Percentiles rank a stretch among this genome's conserved stretches.
phyloP scores from a whole-genome alignment of 768 basidiomycete species.

The Phylloporus arenicola region DNA sequence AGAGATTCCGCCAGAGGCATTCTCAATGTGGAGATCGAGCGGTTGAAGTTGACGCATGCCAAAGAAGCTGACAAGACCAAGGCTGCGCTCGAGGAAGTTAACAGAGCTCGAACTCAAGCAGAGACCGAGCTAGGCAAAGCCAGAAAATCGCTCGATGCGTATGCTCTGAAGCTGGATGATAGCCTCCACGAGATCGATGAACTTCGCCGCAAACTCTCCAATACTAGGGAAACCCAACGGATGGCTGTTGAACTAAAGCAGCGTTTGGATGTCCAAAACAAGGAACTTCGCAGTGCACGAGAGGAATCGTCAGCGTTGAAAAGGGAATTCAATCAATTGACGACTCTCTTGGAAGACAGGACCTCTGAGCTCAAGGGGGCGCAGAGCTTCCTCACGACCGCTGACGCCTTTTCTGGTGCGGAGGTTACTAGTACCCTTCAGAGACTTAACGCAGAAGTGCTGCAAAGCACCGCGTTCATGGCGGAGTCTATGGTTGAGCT shows the following conservation, averaged over 20 bases:
- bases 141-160: slow-evolving; percentile 17
- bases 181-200: slow-evolving; percentile 13
- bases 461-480: slow-evolving; percentile 44
- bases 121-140: slow-evolving; percentile 19
- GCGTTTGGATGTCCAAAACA: slow-evolving; percentile 16
- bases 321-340: slow-evolving; percentile 26
- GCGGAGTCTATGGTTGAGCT: slow-evolving; percentile 44
- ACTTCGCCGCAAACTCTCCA: slow-evolving; percentile 14
- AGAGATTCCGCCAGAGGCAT: slow-evolving; percentile 13
- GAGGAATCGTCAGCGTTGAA: slow-evolving; percentile 27
- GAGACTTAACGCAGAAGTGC: slow-evolving; percentile 43
- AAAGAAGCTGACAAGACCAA: slow-evolving; percentile 15
- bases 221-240: slow-evolving; percentile 10
- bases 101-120: slow-evolving; percentile 14
- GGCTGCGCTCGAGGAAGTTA: slow-evolving; percentile 23
- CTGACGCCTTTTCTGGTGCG: slow-evolving; percentile 39
- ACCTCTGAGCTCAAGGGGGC: slow-evolving; percentile 42
- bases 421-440: slow-evolving; percentile 43
- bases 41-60: slow-evolving; percentile 9
- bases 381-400: slow-evolving; percentile 42
- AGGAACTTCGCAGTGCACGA: slow-evolving; percentile 18
- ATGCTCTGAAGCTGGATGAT: slow-evolving; percentile 16
- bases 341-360: slow-evolving; percentile 34
- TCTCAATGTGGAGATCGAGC: slow-evolving; percentile 22
- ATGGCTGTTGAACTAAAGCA: slow-evolving; percentile 10